Percentiles rank a stretch among this genome's conserved stretches.
Conservation (phyloP, 768 basidiomycete species). For the Lanmaoa rubissima region DNA sequence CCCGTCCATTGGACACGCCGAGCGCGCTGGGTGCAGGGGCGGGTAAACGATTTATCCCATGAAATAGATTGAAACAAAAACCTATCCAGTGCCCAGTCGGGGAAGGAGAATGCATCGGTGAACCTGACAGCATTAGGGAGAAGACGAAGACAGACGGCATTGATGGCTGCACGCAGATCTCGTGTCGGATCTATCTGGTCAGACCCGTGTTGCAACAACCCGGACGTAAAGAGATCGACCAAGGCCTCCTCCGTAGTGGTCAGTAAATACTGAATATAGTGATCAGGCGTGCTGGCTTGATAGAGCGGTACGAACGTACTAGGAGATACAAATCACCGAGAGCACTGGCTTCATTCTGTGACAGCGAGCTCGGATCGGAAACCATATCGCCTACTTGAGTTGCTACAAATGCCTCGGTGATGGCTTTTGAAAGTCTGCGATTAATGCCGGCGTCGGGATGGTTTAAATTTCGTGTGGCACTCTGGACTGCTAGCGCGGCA, state of each 20-base stretch:
- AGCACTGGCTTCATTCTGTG: slow-evolving; percentile 15
- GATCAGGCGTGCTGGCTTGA: neutral
- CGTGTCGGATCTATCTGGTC: slow-evolving; percentile 43
- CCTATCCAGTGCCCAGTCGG: slow-evolving; percentile 76
- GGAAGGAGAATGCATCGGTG: slow-evolving; percentile 71
- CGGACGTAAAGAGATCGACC: slow-evolving; percentile 58
- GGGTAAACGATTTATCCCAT: neutral
- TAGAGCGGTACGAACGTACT: slow-evolving; percentile 14
- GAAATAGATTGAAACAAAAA: slow-evolving; percentile 24
- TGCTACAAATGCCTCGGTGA: slow-evolving; percentile 70
- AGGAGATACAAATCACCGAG: slow-evolving; percentile 29
- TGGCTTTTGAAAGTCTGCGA: slow-evolving; percentile 58
- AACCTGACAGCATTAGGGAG: slow-evolving; percentile 66
- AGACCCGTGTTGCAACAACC: slow-evolving; percentile 33
- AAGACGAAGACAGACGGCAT: slow-evolving; percentile 47
- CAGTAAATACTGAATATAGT: slow-evolving; percentile 53
- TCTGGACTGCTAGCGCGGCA: slow-evolving; percentile 56
- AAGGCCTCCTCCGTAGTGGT: slow-evolving; percentile 54
- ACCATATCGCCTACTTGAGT: slow-evolving; percentile 51
- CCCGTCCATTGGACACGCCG: slow-evolving; percentile 56
- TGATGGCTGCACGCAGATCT: slow-evolving; percentile 49
- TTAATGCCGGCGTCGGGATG: slow-evolving; percentile 51
- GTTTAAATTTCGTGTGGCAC: slow-evolving; percentile 36
- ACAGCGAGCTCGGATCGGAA: slow-evolving; percentile 24
- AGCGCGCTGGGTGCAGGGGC: slow-evolving; percentile 43